These are phyloP conservation scores for Mycena crocata DNA, from an alignment of 768 basidiomycete genomes.

Conservation along the genomic window DNA sequence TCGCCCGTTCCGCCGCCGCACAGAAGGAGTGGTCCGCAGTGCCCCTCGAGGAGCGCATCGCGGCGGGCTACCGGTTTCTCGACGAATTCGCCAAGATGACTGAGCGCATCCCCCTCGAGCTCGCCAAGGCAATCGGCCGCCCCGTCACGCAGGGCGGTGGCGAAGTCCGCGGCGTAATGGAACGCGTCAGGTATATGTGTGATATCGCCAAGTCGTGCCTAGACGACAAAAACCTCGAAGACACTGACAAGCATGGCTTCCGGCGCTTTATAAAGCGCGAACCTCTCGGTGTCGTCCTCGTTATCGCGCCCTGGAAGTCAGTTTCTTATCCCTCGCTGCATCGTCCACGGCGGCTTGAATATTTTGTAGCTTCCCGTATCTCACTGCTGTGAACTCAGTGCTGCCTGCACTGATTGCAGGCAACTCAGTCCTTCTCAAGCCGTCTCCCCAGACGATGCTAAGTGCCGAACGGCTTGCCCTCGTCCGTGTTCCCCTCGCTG, in stretches of 20 bases:
- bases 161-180: constrained; percentile 85
- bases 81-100: constrained; percentile 61
- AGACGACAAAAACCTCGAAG: constrained; percentile 76
- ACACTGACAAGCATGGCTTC: constrained; percentile 87
- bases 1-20: constrained; percentile 68
- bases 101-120: constrained; percentile 77
- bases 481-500: constrained; percentile 44
- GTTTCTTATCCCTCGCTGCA: constrained; percentile 39
- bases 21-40: constrained; percentile 84
- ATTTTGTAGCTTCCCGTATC: constrained; percentile 81
- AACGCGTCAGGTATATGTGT: constrained; percentile 87
- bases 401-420: constrained; percentile 92
- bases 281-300: constrained; percentile 88
- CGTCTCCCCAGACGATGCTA: constrained; percentile 95
- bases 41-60: constrained; percentile 75
- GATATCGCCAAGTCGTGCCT: constrained; percentile 83
- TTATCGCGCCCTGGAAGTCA: constrained; percentile 94
- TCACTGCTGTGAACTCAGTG: constrained; percentile 91
- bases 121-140: constrained; percentile 92
- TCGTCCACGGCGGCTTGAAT: background rate
- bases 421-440: constrained; percentile 92
- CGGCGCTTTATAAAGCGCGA: constrained; percentile 84
- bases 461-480: constrained; percentile 83
- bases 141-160: constrained; percentile 83
- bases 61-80: constrained; percentile 67